These are phyloP conservation scores for Onygenales sp. DNA, from an alignment of 2,329 filamentous ascomycete species.

Conservation along the genomic window DNA sequence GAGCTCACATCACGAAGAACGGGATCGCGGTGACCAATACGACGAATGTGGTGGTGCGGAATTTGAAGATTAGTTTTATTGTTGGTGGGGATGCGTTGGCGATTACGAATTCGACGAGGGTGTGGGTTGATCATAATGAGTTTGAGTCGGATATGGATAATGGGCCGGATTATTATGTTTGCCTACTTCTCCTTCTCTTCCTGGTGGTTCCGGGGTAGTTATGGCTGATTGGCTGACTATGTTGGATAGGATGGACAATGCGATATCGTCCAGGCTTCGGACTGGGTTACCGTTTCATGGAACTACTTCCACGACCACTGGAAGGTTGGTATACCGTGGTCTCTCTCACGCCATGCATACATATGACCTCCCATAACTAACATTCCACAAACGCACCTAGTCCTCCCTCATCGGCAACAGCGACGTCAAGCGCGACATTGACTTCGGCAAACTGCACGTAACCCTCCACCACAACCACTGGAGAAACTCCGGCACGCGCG, in stretches of 20 bases:
- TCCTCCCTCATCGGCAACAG: constrained; percentile 36
- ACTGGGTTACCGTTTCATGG: constrained; percentile 40
- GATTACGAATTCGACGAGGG: constrained; percentile 36
- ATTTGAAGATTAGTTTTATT: constrained; percentile 27
- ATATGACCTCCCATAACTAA: neutral
- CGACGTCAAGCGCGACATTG: constrained; percentile 30
- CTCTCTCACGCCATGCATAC: neutral
- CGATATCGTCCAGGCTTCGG: constrained; percentile 36
- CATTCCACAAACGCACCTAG: constrained; percentile 5
- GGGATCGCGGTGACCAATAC: constrained; percentile 28
- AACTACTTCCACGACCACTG: constrained; percentile 44
- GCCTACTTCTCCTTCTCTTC: constrained; percentile 5
- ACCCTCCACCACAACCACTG: constrained; percentile 45
- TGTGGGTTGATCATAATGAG: constrained; percentile 43
- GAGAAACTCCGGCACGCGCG: constrained; percentile 38
- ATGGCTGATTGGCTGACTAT: too few relatives aligned
- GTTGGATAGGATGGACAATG: constrained; percentile 34
- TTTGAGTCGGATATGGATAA: constrained; percentile 33
- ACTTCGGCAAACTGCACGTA: constrained; percentile 37
- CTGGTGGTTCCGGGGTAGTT: too few relatives aligned
- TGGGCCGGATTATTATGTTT: constrained; percentile 29
- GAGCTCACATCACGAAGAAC: constrained; percentile 27
- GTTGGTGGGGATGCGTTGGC: constrained; percentile 35
- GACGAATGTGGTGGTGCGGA: constrained; percentile 35
- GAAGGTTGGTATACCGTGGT: constrained; percentile 15